phyloP scores from a whole-genome alignment of 225 moss, liverwort and hornwort genomes.

The Neckera pumila region DNA sequence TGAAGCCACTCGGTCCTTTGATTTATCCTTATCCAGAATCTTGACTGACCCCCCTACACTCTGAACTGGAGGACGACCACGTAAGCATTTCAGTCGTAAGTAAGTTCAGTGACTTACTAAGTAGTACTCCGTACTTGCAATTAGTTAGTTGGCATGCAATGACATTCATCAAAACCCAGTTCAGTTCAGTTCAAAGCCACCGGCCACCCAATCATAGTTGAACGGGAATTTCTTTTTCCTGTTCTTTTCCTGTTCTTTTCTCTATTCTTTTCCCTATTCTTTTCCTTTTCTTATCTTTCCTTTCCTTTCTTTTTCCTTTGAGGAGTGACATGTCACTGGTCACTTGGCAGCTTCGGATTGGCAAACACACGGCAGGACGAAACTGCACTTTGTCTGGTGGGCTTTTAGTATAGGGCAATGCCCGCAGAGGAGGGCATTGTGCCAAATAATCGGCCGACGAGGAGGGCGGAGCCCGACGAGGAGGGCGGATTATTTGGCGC shows the following conservation, averaged over 20 bases:
- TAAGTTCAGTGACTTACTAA: too few species aligned
- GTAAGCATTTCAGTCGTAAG: background rate
- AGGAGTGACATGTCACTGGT: background rate
- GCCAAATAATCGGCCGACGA: too few species aligned
- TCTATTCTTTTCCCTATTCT: too few species aligned
- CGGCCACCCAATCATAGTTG: background rate
- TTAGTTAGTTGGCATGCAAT: background rate
- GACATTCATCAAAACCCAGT: too few species aligned
- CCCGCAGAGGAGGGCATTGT: too few species aligned
- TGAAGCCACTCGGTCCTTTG: background rate
- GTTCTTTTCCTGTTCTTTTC: background rate
- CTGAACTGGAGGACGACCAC: background rate
- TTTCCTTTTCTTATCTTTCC: too few species aligned
- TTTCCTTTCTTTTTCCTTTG: background rate
- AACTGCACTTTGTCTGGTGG: too few species aligned
- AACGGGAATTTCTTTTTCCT: background rate
- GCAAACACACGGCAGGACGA: too few species aligned
- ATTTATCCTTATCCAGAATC: slow-evolving; percentile 16
- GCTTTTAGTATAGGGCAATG: too few species aligned
- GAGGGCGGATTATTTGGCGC: too few species aligned
- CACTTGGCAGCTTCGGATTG: background rate
- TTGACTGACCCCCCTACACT: background rate
- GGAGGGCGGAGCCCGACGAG: too few species aligned
- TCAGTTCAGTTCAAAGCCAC: background rate
- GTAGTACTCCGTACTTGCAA: too few species aligned